Evolutionary conservation across 192 early-diverging fungal genomes (phyloP).

Genomic region (Coemansia asiatica): DNA sequence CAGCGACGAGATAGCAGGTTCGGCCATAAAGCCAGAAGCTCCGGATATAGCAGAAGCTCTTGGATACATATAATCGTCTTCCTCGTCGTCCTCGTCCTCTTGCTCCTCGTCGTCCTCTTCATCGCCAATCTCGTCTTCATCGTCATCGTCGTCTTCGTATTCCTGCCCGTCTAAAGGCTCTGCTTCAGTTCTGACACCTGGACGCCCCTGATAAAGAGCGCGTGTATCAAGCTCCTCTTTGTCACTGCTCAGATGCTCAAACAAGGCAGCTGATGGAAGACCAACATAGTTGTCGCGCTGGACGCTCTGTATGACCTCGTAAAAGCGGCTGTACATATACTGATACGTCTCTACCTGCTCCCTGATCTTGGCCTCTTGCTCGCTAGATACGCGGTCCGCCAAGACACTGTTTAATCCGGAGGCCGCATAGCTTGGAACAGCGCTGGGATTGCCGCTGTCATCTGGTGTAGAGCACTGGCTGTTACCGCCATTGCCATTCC

Average conservation of each 20-base stretch:
- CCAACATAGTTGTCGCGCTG: slow-evolving; percentile 58
- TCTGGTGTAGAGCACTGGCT: slow-evolving; percentile 6
- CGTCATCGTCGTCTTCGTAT: slow-evolving; percentile 16
- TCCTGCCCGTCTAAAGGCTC: slow-evolving; percentile 7
- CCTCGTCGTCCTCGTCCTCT: slow-evolving; percentile 15
- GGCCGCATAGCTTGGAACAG: neutral
- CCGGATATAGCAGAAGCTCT: neutral
- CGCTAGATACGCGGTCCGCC: slow-evolving; percentile 12
- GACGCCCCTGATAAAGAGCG: neutral
- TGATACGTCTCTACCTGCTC: slow-evolving; percentile 53
- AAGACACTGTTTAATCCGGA: neutral
- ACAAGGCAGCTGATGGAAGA: slow-evolving; percentile 27
- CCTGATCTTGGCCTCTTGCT: slow-evolving; percentile 26
- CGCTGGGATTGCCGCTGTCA: neutral
- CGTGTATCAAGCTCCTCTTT: slow-evolving; percentile 1
- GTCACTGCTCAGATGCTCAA: slow-evolving; percentile 37
- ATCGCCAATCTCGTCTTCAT: slow-evolving; percentile 13
- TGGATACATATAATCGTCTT: slow-evolving; percentile 9
- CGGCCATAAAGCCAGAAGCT: slow-evolving; percentile 2
- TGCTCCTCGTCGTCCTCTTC: slow-evolving; percentile 7
- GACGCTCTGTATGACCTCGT: slow-evolving; percentile 65
- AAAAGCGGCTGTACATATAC: slow-evolving; percentile 66
- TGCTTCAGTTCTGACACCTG: neutral
- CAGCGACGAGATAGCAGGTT: slow-evolving; percentile 14
- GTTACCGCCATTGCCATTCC: neutral